Evolutionary conservation across 306 rosid genomes (phyloP).

Genomic region (Cicer pinnatifidum): DNA sequence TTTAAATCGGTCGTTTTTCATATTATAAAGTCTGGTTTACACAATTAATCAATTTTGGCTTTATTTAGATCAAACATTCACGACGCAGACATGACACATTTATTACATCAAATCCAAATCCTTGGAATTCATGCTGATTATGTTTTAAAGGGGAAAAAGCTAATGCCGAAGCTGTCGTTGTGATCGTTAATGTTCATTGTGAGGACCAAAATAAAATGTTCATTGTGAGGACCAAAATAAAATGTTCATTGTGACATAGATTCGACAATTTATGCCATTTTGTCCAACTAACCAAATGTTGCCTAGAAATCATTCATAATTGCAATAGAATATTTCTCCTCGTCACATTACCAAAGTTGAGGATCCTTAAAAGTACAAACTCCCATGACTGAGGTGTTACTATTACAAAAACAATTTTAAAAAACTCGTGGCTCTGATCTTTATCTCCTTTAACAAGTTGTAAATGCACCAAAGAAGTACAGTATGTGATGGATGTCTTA

Average conservation of each 20-base stretch:
- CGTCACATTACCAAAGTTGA: neutral
- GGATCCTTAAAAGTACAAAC: neutral
- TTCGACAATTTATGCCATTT: neutral
- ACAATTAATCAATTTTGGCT: too few relatives aligned
- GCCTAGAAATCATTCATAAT: neutral
- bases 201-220: neutral
- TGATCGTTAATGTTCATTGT: neutral
- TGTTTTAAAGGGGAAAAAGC: too few relatives aligned
- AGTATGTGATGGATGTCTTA: conserved; percentile 1
- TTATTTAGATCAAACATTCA: too few relatives aligned
- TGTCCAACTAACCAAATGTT: neutral
- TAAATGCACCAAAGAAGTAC: neutral
- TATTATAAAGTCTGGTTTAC: too few relatives aligned
- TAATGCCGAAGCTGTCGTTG: too few relatives aligned
- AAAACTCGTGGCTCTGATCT: neutral
- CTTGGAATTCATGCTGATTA: too few relatives aligned
- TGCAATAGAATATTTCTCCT: neutral
- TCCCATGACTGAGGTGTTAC: conserved; percentile 8
- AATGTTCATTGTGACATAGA: too few relatives aligned
- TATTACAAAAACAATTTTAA: neutral
- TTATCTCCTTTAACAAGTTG: neutral
- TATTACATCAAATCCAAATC: too few relatives aligned
- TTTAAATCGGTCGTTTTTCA: too few relatives aligned
- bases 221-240: neutral
- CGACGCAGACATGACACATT: too few relatives aligned